Evolutionary conservation across 1,284 basidiomycete genomes (phyloP).

Genomic region (Boletus sp.): DNA sequence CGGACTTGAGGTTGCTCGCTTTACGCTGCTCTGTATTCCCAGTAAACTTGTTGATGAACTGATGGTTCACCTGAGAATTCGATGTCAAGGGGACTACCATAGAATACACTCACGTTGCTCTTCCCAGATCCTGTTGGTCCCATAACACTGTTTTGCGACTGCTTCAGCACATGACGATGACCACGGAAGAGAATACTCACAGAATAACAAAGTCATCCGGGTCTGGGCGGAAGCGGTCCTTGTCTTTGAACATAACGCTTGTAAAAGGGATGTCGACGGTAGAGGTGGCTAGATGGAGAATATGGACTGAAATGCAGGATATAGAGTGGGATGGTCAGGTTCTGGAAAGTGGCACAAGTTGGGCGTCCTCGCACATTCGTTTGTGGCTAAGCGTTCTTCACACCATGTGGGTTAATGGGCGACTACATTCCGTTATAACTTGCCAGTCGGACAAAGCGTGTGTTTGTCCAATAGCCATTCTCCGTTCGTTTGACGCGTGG

Average conservation of each 20-base stretch:
- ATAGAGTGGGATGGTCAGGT: too few species aligned
- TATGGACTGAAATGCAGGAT: too few species aligned
- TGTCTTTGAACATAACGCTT: constrained; percentile 3
- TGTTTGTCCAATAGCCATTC: not conserved
- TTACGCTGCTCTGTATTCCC: not conserved
- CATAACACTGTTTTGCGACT: too few species aligned
- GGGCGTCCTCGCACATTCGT: too few species aligned
- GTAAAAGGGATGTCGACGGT: not conserved
- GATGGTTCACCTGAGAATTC: not conserved
- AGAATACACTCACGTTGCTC: constrained; percentile 17
- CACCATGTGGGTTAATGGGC: not conserved
- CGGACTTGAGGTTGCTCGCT: constrained; percentile 7
- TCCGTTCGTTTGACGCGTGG: too few species aligned
- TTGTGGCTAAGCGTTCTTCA: too few species aligned
- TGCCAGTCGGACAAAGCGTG: not conserved
- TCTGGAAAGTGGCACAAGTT: too few species aligned
- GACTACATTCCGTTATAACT: not conserved
- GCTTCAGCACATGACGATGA: not conserved
- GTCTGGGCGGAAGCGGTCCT: constrained; percentile 5
- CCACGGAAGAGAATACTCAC: not conserved
- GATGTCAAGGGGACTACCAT: not conserved
- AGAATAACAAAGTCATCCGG: constrained; percentile 12
- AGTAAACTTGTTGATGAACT: constrained; percentile 21
- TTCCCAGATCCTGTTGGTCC: constrained; percentile 25
- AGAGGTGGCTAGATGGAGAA: not conserved